These are phyloP conservation scores for Phaeoacremonium minimum DNA, from an alignment of 2,329 filamentous ascomycete species.

Conservation along the genomic window DNA sequence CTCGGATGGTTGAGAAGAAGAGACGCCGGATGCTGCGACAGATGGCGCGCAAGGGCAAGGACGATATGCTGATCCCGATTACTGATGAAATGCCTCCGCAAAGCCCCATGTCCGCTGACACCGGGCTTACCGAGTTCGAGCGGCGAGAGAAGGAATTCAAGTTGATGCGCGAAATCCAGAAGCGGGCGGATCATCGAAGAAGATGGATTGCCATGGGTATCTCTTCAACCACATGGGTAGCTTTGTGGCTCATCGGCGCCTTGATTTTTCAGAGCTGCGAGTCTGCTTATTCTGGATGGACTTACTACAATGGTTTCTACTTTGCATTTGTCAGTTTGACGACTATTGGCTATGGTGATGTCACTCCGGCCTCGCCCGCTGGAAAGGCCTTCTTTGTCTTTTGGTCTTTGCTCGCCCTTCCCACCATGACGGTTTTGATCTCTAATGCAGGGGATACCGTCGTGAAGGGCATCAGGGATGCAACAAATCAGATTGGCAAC, in stretches of 20 bases:
- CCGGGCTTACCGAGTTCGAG: slow-evolving; percentile 41
- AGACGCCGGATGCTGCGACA: slow-evolving; percentile 41
- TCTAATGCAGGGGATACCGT: slow-evolving; percentile 82
- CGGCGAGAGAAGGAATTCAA: slow-evolving; percentile 68
- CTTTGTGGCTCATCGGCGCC: slow-evolving; percentile 79
- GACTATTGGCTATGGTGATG: slow-evolving; percentile 85
- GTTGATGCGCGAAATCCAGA: slow-evolving; percentile 78
- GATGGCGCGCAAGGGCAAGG: slow-evolving; percentile 39
- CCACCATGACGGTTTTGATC: slow-evolving; percentile 83
- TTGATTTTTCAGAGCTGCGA: slow-evolving; percentile 62
- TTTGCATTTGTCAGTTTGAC: slow-evolving; percentile 80
- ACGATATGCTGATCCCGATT: slow-evolving; percentile 47
- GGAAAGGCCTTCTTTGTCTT: slow-evolving; percentile 89
- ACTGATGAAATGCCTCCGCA: slow-evolving; percentile 12
- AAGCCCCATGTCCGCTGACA: slow-evolving; percentile 11
- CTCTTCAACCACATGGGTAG: slow-evolving; percentile 63
- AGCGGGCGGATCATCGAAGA: slow-evolving; percentile 57
- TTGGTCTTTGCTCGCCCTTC: slow-evolving; percentile 81
- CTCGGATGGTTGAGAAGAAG: slow-evolving; percentile 57
- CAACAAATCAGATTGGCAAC: slow-evolving; percentile 51
- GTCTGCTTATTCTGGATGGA: slow-evolving; percentile 52
- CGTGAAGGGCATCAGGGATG: slow-evolving; percentile 56
- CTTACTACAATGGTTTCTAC: slow-evolving; percentile 79
- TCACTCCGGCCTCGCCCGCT: slow-evolving; percentile 70
- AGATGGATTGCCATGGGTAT: slow-evolving; percentile 70